Evolutionary conservation across 2,329 filamentous ascomycete genomes (phyloP), one percentile per base, ranked within the genome.

Genomic region (Exophiala phaeomuriformis): DNA sequence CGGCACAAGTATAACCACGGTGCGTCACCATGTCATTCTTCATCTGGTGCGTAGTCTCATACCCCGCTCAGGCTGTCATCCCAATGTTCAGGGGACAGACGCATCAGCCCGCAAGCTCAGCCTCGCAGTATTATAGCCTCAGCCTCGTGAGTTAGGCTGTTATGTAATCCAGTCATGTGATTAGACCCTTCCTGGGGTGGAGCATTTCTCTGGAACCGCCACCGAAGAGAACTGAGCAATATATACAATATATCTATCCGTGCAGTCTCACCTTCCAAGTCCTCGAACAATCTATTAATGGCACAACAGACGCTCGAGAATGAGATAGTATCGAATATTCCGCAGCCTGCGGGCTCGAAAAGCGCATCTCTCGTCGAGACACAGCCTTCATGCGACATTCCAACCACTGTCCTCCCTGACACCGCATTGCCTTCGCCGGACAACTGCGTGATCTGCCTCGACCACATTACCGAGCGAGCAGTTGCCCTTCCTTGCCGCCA

Each of bases 381-480:
- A 31, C 28, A 31, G 7, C 29, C 46, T 41, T 7, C 29, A 19
- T 30, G 12, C 19, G 9, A 27, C 39, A 5, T 5, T 33, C 31
- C 28, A 9, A 9, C 42, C 8, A 41, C 9, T 31, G 40, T 3
- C 36, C 42, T 28, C 19, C 57, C 7, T 36, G 39, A 41, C 39
- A 27, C 39, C 39, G 19, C 39, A 10, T 10, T 28, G 10, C 39
- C 39, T 27, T 27, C n/a, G 5, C 12, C 60, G 30, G 59, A 59
- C 4, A 50, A 49, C 64, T 96, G 90, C 69, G 88, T 94, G 59
- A 93, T 97, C 68, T 97, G 90, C 69, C 82, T 96, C 56, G 86
- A 91, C 52, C 66, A 72, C 49, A 76, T 95, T 64, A 81, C 82
- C 6, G 87, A 93, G 63, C 72, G 80, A 49, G 89, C 86, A 58